phyloP scores from a whole-genome alignment of 257 asterid species.

The Nemophila menziesii region DNA sequence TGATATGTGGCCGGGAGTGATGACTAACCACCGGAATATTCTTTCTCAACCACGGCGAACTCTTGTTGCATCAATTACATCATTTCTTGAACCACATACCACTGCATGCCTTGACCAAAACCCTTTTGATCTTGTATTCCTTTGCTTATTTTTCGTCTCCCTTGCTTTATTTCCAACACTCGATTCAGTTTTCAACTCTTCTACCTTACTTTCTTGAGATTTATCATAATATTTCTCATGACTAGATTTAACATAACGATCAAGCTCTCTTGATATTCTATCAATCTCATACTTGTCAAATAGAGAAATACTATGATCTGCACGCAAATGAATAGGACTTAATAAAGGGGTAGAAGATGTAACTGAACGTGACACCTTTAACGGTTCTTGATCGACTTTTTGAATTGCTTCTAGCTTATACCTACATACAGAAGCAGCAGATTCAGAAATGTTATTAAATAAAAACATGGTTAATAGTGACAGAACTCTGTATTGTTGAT shows the following conservation, averaged over 20 bases:
- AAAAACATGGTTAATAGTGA: no score
- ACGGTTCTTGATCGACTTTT: neutral
- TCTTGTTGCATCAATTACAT: conserved; percentile 6
- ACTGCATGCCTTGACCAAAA: conserved; percentile 22
- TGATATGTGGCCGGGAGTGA: neutral
- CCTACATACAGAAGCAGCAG: no score
- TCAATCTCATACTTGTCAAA: conserved; percentile 51
- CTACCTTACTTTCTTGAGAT: neutral
- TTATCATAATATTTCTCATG: conserved; percentile 7
- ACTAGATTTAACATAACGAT: conserved; percentile 32
- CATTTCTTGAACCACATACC: conserved; percentile 28
- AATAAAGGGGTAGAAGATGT: no score
- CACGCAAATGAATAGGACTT: neutral
- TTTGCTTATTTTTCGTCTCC: conserved; percentile 5
- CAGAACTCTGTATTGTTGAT: no score
- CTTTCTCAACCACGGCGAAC: conserved; percentile 8
- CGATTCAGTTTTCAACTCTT: neutral
- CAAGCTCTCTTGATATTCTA: conserved; percentile 43
- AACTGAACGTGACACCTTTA: neutral
- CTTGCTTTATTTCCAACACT: conserved; percentile 8
- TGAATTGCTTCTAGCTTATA: conserved; percentile 43
- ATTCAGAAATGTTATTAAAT: no score
- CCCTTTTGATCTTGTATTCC: conserved; percentile 13
- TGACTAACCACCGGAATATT: conserved; percentile 7
- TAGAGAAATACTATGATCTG: conserved; percentile 36